Base-by-base conservation (phyloP, 495 filamentous ascomycete species). In the Xylaria longipes region DNA sequence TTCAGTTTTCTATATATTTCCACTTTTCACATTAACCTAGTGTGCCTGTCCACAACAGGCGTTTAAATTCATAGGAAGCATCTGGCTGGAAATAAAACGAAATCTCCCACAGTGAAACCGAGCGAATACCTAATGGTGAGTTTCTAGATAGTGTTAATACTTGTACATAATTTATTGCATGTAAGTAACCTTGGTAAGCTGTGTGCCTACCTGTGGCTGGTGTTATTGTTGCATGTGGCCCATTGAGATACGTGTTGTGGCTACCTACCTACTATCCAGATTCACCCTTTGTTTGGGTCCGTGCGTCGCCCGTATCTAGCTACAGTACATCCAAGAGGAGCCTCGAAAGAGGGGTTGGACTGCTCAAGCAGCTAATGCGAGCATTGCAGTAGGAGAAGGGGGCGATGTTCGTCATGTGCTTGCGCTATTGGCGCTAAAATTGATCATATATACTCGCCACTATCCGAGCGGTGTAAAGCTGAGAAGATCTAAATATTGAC, bases 401-500 rank as follows among this genome's bases (percentile, higher is more conserved):
- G 9, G 45, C 63, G n/a, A 52, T 64, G 20, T 29, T 66, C 63
- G 46, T 37, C 27, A 66, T 31, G 62, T 66, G 45, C 31, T 66
- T 50, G 33, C 46, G 46, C 46, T 56, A 67, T 33, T 45, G 45
- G 45, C 63, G 45, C 63, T 25, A 65, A 65, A 65, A 52, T 9
- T 35, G 63, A 52, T 45, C 45, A 37, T 22, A 31, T 35, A 14
- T 50, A 31, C 65, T 50, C 65, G 41, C 65, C 25, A 54, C 33
- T 41, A 29, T 41, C 20, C 8, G 48, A 43, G 48, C 48, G 48
- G 65, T 67, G 65, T 66, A 31, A 54, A 43, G 43, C 17, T 11
- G 15, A 5, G 48, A 43, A 5, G 35, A 56, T 43, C 6, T 12
- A 33, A 62, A 33, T 0, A 12, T 33, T 20, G 41, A 33, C 5